Evolutionary conservation across 1,139 yeast genomes (phyloP), one percentile per base, ranked within the genome.

Genomic region (Pneumocystis carinii): DNA sequence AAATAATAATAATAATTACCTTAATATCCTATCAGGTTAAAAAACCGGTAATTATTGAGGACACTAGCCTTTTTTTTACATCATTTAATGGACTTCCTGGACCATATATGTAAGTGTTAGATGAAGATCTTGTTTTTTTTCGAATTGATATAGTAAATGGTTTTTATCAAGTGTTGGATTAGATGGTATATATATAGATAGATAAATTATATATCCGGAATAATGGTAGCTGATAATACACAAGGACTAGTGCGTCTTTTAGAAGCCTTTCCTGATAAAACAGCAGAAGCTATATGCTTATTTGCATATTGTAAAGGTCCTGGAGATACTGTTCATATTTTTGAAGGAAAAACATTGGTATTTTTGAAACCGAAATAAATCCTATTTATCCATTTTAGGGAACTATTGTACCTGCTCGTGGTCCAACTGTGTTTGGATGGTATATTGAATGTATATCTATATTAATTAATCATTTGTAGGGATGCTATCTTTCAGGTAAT

Each of bases 21-120:
- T 19, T 27, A 8, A 39, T 7, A 39, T n/a, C 24, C 1, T 15
- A 48, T 10, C 37, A 71, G 73, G 68, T 81, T 7, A 73, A 75
- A 1, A 90, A 90, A 0, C 94, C 97, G 0, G 97, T 89, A 0
- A 78, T 94, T 64, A 96, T 90, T 1, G 99, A 94, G 72, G 99
- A 94, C 71, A 94, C 98, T 0, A 90, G 96, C 63, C 80, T 94
- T 61, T 89, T 86, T 10, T 94, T 87, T 73, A 80, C 79, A 64
- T 96, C 95, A 1, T 79, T 86, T 72, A 84, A 87, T 62, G 85
- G 84, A 19, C 80, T 94, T 64, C 99, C 99, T 1, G 99, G 99
- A 8, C 97, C 98, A 0, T 83, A 83, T 70, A 81, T 83, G 70
- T 66, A 67, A 66, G 67, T 70, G 2, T 59, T 1, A 37, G 32